A percentile compares a stretch with the other conserved stretches of the same genome.
Conservation (phyloP, 768 basidiomycete species). For the Candolleomyces efflorescens region DNA sequence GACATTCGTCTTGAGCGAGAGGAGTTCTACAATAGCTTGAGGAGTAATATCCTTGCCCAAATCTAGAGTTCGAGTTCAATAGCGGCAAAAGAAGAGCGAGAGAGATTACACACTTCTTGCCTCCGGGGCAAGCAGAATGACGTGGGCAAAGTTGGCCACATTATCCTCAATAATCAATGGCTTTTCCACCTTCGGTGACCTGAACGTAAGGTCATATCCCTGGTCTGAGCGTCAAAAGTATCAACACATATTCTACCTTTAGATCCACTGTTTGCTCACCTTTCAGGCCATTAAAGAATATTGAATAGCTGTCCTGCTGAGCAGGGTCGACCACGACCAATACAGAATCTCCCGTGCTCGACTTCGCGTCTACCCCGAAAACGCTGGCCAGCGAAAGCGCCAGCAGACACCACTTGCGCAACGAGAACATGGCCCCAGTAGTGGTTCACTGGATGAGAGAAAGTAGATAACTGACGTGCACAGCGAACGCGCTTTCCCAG, state of each 20-base stretch:
- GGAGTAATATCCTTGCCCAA: slow-evolving; percentile 75
- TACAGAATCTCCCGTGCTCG: slow-evolving; percentile 79
- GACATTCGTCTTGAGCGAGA: slow-evolving; percentile 73
- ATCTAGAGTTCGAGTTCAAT: slow-evolving; percentile 33
- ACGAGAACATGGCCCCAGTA: slow-evolving; percentile 29
- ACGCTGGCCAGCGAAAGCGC: slow-evolving; percentile 27
- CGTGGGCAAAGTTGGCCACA: slow-evolving; percentile 74
- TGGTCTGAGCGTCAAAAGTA: slow-evolving; percentile 41
- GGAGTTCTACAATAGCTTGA: slow-evolving; percentile 70
- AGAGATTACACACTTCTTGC: slow-evolving; percentile 63
- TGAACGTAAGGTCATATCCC: slow-evolving; percentile 86
- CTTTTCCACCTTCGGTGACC: slow-evolving; percentile 69
- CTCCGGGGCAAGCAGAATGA: slow-evolving; percentile 83
- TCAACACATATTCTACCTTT: neutral
- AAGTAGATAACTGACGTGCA: slow-evolving; percentile 2
- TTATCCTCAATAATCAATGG: slow-evolving; percentile 68
- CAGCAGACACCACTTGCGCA: slow-evolving; percentile 26
- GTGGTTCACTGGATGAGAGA: slow-evolving; percentile 9
- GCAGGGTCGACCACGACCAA: slow-evolving; percentile 80
- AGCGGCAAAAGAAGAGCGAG: neutral
- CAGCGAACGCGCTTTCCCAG: slow-evolving; percentile 12
- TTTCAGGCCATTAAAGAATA: slow-evolving; percentile 78
- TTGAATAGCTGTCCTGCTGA: slow-evolving; percentile 68
- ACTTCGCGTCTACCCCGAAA: slow-evolving; percentile 46
- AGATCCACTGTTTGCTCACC: slow-evolving; percentile 37